Conservation (phyloP, 139 green algal species). For the Axilococcus clingmanii region DNA sequence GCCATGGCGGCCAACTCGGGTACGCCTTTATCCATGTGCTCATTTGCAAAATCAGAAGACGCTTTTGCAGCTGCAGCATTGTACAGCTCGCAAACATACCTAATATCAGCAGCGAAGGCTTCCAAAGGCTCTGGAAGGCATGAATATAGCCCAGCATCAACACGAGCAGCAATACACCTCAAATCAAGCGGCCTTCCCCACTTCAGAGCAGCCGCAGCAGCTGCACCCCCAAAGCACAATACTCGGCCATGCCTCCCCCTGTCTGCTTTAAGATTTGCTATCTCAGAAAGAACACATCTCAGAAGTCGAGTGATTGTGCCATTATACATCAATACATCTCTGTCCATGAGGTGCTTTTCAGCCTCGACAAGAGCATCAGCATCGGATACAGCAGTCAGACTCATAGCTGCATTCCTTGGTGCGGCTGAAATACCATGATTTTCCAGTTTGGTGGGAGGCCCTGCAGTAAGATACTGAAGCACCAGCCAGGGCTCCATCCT, state of each 20-base stretch:
- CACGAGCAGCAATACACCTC: conserved; percentile 10
- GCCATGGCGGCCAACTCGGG: conserved; percentile 11
- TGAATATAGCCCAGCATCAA: conserved; percentile 26
- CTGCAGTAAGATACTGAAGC: conserved; percentile 43
- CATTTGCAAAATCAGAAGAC: conserved; percentile 13
- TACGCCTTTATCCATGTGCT: conserved; percentile 8
- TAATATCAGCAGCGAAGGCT: conserved; percentile 42
- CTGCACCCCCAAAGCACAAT: conserved; percentile 23
- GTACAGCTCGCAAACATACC: conserved; percentile 28
- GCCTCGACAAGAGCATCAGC: conserved; percentile 37
- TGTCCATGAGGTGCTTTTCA: neutral
- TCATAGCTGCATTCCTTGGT: conserved; percentile 23
- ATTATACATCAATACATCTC: conserved; percentile 2
- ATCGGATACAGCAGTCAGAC: conserved; percentile 36
- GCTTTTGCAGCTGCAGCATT: conserved; percentile 21
- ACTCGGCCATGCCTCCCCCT: conserved; percentile 2
- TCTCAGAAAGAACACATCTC: conserved; percentile 23
- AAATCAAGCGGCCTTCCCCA: conserved; percentile 23
- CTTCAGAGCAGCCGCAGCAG: conserved; percentile 21
- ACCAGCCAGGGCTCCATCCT: conserved; percentile 22
- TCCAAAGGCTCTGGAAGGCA: conserved; percentile 15
- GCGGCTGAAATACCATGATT: neutral
- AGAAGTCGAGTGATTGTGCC: conserved; percentile 6
- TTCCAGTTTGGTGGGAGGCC: conserved; percentile 9
- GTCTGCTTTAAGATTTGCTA: conserved; percentile 1